Conservation (phyloP, 768 basidiomycete genomes). For the Melanogaster broomeanus region DNA sequence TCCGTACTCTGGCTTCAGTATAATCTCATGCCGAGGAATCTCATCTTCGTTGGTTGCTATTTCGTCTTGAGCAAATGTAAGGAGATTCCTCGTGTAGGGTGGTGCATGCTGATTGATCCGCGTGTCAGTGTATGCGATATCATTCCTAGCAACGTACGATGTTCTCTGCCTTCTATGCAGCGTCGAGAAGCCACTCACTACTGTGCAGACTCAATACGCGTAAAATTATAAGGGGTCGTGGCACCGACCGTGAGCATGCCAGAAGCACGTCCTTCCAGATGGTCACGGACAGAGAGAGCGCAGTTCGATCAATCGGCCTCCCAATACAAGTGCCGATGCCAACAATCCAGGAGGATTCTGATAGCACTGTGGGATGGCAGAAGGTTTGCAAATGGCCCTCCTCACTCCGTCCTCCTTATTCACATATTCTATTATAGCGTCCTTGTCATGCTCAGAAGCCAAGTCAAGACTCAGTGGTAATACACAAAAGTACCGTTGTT, state of each 20-base stretch:
- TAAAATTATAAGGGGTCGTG: slow-evolving; percentile 50
- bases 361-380: background rate
- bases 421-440: slow-evolving; percentile 3
- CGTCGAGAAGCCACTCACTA: slow-evolving; percentile 11
- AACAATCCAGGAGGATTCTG: background rate
- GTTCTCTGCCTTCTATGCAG: background rate
- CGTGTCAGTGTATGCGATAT: slow-evolving; percentile 57
- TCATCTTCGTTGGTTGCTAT: slow-evolving; percentile 62
- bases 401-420: background rate
- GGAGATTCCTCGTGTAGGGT: slow-evolving; percentile 22
- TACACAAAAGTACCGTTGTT: background rate
- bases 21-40: slow-evolving; percentile 51
- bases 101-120: background rate
- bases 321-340: slow-evolving; percentile 3
- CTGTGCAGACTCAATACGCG: slow-evolving; percentile 59
- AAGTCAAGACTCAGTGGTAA: slow-evolving; percentile 9
- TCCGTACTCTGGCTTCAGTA: slow-evolving; percentile 42
- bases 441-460: background rate
- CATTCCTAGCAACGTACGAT: slow-evolving; percentile 65
- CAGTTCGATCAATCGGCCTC: background rate
- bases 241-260: slow-evolving; percentile 45
- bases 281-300: slow-evolving; percentile 11
- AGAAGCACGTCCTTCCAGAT: slow-evolving; percentile 31
- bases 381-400: slow-evolving; percentile 8
- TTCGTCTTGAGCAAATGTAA: slow-evolving; percentile 67